Conservation (phyloP, 345 rosid genomes). For the Corymbia maculata region DNA sequence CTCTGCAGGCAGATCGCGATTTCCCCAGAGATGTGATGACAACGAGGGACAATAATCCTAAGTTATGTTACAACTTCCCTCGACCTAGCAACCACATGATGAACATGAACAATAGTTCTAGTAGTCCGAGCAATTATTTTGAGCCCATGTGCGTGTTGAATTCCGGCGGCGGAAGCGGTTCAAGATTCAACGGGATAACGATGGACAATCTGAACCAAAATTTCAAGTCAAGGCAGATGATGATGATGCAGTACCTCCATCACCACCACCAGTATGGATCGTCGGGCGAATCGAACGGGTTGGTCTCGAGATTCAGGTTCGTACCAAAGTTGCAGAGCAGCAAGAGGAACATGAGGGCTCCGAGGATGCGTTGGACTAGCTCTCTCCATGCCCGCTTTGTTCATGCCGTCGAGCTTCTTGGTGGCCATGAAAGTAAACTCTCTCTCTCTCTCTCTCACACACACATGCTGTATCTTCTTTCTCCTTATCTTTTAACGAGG, state of each 20-base stretch:
- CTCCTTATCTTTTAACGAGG: not conserved
- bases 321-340: conserved; percentile 35
- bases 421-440: conserved; percentile 43
- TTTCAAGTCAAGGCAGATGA: not conserved
- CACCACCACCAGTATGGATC: not conserved
- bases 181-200: not conserved
- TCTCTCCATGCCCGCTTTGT: conserved; percentile 38
- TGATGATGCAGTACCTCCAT: not conserved
- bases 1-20: not conserved
- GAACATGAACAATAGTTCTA: not conserved
- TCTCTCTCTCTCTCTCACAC: not conserved
- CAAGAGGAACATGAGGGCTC: conserved; percentile 65
- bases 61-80: not conserved
- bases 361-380: conserved; percentile 63
- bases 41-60: not conserved
- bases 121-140: not conserved
- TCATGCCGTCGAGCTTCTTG: conserved; percentile 40
- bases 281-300: not conserved
- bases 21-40: not conserved
- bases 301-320: conserved; percentile 29
- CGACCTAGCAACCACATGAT: not conserved
- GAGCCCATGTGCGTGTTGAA: not conserved
- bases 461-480: not conserved
- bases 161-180: not conserved
- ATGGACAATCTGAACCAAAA: not conserved